These are phyloP conservation scores for Colletotrichum musicola DNA, from an alignment of 2,329 filamentous ascomycete genomes.

Conservation along the genomic window DNA sequence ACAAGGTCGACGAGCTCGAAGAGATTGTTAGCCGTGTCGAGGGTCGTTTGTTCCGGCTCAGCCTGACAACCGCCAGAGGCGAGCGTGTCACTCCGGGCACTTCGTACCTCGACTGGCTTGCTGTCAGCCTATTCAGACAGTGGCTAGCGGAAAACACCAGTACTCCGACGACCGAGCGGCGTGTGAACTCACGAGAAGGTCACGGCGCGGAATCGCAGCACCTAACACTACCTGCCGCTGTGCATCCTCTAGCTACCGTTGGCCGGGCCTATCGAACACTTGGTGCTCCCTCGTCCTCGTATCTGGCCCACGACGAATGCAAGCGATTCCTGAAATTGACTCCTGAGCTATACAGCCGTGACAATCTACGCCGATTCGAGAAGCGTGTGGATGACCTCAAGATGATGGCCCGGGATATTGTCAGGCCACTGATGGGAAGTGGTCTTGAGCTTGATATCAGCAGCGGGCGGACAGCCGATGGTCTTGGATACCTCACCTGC, in stretches of 20 bases:
- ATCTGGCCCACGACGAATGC: slow-evolving; percentile 87
- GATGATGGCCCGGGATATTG: slow-evolving; percentile 81
- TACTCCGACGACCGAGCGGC: slow-evolving; percentile 64
- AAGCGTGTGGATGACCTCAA: slow-evolving; percentile 91
- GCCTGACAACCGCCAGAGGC: slow-evolving; percentile 81
- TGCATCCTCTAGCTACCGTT: slow-evolving; percentile 67
- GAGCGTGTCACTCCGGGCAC: slow-evolving; percentile 85
- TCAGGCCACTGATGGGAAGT: slow-evolving; percentile 87
- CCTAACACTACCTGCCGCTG: slow-evolving; percentile 52
- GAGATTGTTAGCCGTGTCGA: slow-evolving; percentile 86
- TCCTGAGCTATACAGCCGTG: slow-evolving; percentile 85
- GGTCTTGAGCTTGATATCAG: slow-evolving; percentile 84
- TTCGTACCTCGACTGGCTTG: slow-evolving; percentile 90
- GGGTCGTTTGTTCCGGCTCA: slow-evolving; percentile 83
- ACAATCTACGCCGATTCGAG: slow-evolving; percentile 89
- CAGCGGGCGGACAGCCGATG: slow-evolving; percentile 54
- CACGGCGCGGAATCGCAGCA: slow-evolving; percentile 46
- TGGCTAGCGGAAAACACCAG: slow-evolving; percentile 94
- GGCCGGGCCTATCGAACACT: slow-evolving; percentile 84
- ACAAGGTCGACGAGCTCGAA: slow-evolving; percentile 93
- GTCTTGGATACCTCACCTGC: slow-evolving; percentile 65
- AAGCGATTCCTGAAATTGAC: slow-evolving; percentile 90
- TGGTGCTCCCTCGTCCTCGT: slow-evolving; percentile 73
- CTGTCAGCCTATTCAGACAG: slow-evolving; percentile 87
- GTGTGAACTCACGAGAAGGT: slow-evolving; percentile 46